These are phyloP conservation scores for Exophiala bonariae DNA, from an alignment of 2,329 filamentous ascomycete genomes.

Conservation along the genomic window DNA sequence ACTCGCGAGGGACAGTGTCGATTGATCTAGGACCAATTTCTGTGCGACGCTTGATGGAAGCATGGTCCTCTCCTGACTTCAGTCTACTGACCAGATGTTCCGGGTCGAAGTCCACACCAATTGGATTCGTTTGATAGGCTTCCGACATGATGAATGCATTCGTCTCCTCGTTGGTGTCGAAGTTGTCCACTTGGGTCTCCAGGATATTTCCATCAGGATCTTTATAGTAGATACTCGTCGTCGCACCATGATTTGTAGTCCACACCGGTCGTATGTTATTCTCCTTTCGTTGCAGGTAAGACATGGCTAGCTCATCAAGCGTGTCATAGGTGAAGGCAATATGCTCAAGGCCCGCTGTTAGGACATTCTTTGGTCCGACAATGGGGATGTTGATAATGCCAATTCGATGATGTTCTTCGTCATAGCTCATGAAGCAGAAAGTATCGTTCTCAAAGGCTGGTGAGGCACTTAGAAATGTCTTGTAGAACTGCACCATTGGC, in stretches of 20 bases:
- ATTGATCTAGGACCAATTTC: not conserved
- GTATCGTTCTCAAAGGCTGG: not conserved
- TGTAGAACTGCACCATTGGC: constrained; percentile 2
- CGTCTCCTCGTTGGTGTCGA: constrained; percentile 19
- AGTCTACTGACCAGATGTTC: not conserved
- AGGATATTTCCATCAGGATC: constrained; percentile 52
- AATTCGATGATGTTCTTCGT: constrained; percentile 39
- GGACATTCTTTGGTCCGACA: constrained; percentile 21
- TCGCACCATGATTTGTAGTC: constrained; percentile 50
- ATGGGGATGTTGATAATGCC: constrained; percentile 36
- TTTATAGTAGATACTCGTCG: constrained; percentile 48
- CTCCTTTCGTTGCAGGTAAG: constrained; percentile 35
- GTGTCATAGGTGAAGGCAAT: constrained; percentile 42
- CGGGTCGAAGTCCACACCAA: constrained; percentile 3
- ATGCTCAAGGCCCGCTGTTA: constrained; percentile 40
- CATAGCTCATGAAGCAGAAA: constrained; percentile 4
- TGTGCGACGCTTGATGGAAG: not conserved
- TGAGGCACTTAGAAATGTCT: constrained; percentile 1
- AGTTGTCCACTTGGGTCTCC: constrained; percentile 49
- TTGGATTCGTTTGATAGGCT: not conserved
- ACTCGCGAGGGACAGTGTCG: too few species aligned
- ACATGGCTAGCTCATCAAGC: constrained; percentile 35
- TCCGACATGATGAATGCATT: not conserved
- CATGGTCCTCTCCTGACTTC: not conserved
- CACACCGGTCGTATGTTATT: constrained; percentile 36